Percentiles rank a stretch among this genome's conserved stretches.
Evolutionary conservation across 495 filamentous ascomycete species (phyloP).

Genomic region (Bathelium albidoporum): DNA sequence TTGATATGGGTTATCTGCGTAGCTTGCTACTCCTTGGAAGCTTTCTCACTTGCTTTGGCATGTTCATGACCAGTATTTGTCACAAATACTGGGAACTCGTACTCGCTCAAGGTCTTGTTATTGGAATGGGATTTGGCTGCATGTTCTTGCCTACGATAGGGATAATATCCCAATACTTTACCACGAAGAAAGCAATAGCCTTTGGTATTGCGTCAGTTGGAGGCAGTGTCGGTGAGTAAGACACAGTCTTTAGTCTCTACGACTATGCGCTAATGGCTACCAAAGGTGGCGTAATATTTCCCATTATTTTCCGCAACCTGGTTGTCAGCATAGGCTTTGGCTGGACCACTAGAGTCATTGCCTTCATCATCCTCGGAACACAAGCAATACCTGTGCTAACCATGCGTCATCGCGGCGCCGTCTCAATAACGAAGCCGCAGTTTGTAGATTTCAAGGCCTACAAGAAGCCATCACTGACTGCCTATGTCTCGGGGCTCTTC

Average conservation of each 20-base stretch:
- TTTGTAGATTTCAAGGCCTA: conserved; percentile 20
- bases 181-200: conserved; percentile 34
- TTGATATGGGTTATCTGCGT: conserved; percentile 17
- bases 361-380: conserved; percentile 54
- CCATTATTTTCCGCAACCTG: conserved; percentile 58
- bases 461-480: conserved; percentile 14
- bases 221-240: conserved; percentile 60
- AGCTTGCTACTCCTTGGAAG: conserved; percentile 17
- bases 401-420: too few species aligned
- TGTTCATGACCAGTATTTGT: conserved; percentile 32
- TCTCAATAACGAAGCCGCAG: conserved; percentile 19
- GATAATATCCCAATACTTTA: conserved; percentile 37
- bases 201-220: conserved; percentile 54
- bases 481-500: conserved; percentile 12
- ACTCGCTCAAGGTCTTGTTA: conserved; percentile 33
- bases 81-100: conserved; percentile 41
- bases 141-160: conserved; percentile 37
- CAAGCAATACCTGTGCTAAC: conserved; percentile 43
- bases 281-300: conserved; percentile 63
- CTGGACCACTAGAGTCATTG: conserved; percentile 66
- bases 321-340: conserved; percentile 59
- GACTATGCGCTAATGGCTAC: conserved; percentile 49
- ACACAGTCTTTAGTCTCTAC: conserved; percentile 56
- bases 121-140: conserved; percentile 35
- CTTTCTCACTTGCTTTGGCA: conserved; percentile 28